Conservation (phyloP, 345 rosid genomes). For the Erodium maritimum region DNA sequence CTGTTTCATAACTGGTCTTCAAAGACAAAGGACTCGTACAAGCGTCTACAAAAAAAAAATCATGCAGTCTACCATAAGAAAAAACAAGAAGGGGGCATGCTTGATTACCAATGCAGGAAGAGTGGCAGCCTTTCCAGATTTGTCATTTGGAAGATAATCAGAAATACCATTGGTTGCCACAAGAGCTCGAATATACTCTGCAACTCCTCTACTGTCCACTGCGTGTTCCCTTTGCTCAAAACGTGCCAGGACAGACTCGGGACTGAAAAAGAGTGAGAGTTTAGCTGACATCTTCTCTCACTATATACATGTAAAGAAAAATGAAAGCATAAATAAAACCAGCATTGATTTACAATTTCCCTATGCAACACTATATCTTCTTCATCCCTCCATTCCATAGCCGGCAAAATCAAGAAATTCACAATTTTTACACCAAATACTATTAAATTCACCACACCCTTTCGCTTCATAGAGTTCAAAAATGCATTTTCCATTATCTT, state of each 20-base stretch:
- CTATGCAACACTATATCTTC: too few species aligned
- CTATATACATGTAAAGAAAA: neutral
- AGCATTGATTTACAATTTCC: neutral
- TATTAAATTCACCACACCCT: too few species aligned
- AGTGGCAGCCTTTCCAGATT: constrained; percentile 63
- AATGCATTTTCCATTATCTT: too few species aligned
- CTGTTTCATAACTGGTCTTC: too few species aligned
- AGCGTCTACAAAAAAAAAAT: constrained; percentile 19
- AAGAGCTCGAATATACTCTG: constrained; percentile 82
- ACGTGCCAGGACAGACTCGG: constrained; percentile 80
- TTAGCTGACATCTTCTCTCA: neutral
- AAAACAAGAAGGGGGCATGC: neutral
- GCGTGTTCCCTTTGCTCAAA: constrained; percentile 78
- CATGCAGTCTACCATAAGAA: neutral
- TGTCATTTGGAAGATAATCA: constrained; percentile 89
- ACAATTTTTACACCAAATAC: too few species aligned
- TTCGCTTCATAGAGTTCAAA: too few species aligned
- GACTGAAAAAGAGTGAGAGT: constrained; percentile 39
- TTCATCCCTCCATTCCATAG: too few species aligned
- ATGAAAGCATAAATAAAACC: neutral
- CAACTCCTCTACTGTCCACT: constrained; percentile 79
- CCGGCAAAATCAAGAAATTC: too few species aligned
- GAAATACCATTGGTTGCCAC: constrained; percentile 67
- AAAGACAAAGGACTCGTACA: too few species aligned
- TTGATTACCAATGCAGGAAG: constrained; percentile 71